Conservation (phyloP, 2,329 filamentous ascomycete genomes). For the Sodiomyces alkalinus region DNA sequence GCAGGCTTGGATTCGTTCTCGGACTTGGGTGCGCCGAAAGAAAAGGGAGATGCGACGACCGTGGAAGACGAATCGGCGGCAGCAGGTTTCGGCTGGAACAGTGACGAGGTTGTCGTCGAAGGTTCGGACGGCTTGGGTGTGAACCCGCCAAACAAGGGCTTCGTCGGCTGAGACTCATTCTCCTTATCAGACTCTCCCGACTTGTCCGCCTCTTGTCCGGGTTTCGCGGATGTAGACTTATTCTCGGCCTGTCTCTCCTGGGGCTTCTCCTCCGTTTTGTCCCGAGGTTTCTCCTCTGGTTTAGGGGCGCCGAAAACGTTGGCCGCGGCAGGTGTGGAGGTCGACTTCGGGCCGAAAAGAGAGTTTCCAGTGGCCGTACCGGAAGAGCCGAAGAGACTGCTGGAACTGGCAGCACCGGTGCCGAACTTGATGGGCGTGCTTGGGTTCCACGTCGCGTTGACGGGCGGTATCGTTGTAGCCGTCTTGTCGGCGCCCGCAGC, state of each 20-base stretch:
- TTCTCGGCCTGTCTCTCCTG: constrained; percentile 10
- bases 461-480: constrained; percentile 11
- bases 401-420: constrained; percentile 8
- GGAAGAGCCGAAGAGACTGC: constrained; percentile 8
- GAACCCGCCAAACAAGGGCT: constrained; percentile 10
- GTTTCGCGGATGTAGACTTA: not conserved
- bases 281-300: constrained; percentile 5
- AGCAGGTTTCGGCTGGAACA: constrained; percentile 19
- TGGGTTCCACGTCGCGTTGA: constrained; percentile 33
- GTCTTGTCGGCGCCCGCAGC: constrained; percentile 20
- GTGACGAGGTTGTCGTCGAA: constrained; percentile 8
- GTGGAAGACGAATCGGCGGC: constrained; percentile 13
- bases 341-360: constrained; percentile 21
- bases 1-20: constrained; percentile 7
- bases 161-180: constrained; percentile 21
- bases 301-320: constrained; percentile 21
- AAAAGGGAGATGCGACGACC: constrained; percentile 9
- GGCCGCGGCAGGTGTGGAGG: constrained; percentile 11
- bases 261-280: too few species aligned
- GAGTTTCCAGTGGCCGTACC: constrained; percentile 15
- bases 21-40: constrained; percentile 7
- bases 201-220: constrained; percentile 16
- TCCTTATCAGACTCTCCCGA: constrained; percentile 28
- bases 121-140: constrained; percentile 11
- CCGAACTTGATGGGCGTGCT: constrained; percentile 40